A percentile compares a stretch with the other conserved stretches of the same genome.
Evolutionary conservation across 2,329 filamentous ascomycete species (phyloP).

Genomic region (Cordyceps fumosorosea): DNA sequence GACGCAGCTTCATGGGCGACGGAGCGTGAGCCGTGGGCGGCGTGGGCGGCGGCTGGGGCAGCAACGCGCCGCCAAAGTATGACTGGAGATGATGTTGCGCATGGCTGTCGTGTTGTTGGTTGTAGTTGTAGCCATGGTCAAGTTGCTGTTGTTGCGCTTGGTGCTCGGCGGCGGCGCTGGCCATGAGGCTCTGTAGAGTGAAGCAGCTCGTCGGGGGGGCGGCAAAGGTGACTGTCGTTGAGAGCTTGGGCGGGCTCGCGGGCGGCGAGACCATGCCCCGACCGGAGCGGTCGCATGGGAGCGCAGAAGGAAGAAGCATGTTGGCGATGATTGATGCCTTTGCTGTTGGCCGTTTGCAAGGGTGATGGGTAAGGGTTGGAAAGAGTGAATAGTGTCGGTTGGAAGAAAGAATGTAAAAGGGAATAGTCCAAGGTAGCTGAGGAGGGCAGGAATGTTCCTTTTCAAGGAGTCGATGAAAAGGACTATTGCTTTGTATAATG

Average conservation of each 20-base stretch:
- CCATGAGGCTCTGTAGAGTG: constrained; percentile 53
- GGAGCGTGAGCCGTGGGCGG: constrained; percentile 48
- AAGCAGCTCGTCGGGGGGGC: constrained; percentile 54
- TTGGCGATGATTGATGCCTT: background rate
- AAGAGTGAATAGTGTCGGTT: background rate
- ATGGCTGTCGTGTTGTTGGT: background rate
- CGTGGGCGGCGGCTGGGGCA: constrained; percentile 40
- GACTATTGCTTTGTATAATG: constrained; percentile 4
- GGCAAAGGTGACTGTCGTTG: constrained; percentile 42
- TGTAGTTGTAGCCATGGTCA: background rate
- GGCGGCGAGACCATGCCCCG: constrained; percentile 53
- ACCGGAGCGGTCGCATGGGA: constrained; percentile 49
- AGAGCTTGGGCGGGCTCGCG: constrained; percentile 45
- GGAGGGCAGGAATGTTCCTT: background rate
- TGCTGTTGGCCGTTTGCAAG: background rate
- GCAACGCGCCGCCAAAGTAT: constrained; percentile 28
- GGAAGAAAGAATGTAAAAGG: background rate
- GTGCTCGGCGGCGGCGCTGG: constrained; percentile 24
- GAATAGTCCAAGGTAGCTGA: background rate
- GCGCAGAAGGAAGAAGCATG: constrained; percentile 55
- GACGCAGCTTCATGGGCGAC: constrained; percentile 47
- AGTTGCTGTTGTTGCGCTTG: background rate
- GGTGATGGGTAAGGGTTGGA: background rate
- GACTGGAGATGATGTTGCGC: background rate
- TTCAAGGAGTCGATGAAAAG: background rate